A percentile compares a stretch with the other conserved stretches of the same genome.
Evolutionary conservation across 148 eudicot genomes (phyloP).

Genomic region (Fagopyrum esculentum): DNA sequence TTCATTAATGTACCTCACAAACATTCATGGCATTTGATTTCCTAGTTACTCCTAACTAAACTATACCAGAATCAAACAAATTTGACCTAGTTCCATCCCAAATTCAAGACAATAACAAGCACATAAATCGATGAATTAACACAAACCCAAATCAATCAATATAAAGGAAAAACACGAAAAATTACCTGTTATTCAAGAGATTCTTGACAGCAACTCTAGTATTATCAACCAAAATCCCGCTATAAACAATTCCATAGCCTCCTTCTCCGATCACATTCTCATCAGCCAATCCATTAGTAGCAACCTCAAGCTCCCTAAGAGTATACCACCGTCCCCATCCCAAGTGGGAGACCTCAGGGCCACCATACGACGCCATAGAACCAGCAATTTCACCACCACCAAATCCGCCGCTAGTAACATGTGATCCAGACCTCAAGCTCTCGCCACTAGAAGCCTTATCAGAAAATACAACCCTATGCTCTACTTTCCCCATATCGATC

Average conservation of each 20-base stretch:
- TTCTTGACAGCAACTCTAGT: slow-evolving; percentile 80
- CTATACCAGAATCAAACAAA: neutral
- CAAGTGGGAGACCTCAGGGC: slow-evolving; percentile 77
- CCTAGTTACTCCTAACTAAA: neutral
- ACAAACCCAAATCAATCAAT: slow-evolving; percentile 12
- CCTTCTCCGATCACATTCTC: slow-evolving; percentile 97
- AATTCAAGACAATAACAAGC: neutral
- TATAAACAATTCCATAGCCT: slow-evolving; percentile 88
- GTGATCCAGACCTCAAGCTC: slow-evolving; percentile 50
- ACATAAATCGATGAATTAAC: neutral
- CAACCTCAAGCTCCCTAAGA: slow-evolving; percentile 69
- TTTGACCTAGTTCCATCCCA: neutral
- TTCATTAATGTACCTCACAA: neutral
- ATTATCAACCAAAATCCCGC: slow-evolving; percentile 67
- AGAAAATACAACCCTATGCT: slow-evolving; percentile 82
- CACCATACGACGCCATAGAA: slow-evolving; percentile 39
- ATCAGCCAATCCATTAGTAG: slow-evolving; percentile 65
- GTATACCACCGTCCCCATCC: slow-evolving; percentile 98
- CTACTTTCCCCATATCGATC: slow-evolving; percentile 83
- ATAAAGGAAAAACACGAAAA: neutral
- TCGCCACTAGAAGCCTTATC: slow-evolving; percentile 84
- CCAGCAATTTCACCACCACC: neutral
- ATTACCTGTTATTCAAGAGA: slow-evolving; percentile 74
- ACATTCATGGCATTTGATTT: neutral
- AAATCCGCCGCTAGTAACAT: slow-evolving; percentile 8